Evolutionary conservation across 2,329 filamentous ascomycete species (phyloP), one percentile per base, ranked within the genome.

Genomic region (Cercospora sp.): DNA sequence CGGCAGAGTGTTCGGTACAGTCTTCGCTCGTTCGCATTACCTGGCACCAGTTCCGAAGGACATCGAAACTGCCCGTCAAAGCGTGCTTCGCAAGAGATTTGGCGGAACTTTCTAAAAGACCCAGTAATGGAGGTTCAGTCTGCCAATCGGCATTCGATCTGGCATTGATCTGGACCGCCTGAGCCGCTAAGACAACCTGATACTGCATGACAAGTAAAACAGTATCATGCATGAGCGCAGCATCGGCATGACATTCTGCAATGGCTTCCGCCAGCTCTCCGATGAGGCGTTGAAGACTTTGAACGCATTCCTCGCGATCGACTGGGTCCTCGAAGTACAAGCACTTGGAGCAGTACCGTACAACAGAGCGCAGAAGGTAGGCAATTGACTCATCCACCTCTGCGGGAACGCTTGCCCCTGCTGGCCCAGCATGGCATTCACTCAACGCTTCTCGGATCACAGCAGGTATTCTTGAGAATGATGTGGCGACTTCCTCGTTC

Each of bases 271-370:
- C 69, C 5, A 82, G 51, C 3, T 77, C 74, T 53, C 82, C 78
- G 37, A 81, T 76, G 13, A 85, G 68, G n/a, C 78, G 77, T 16
- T 77, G 77, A 57, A 85, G 75, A 65, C 80, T 81, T 18, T 76
- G 72, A 3, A 84, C 77, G 70, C 84, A 88, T 4, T 78, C 75
- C 28, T 72, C 76, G 18, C 86, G 82, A 73, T 88, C 86, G 18
- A 88, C 78, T 0, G 83, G 79, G 73, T 89, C 87, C 32, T 82
- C 78, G 70, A 88, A 88, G 51, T 80, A 80, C 2, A 89, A 72
- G 51, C 79, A 79, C 3, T 81, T 78, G 8, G 83, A 83, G 51
- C 84, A 72, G 70, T 87, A 89, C 26, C 77, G 77, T 32, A 86
- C 77, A 24, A 87, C 66, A 12, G 82, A 82, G 63, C 84, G 80